Percentiles rank a stretch among this genome's conserved stretches.
Conservation (phyloP, 2,329 filamentous ascomycete genomes). For the Nannizzia gypsea region DNA sequence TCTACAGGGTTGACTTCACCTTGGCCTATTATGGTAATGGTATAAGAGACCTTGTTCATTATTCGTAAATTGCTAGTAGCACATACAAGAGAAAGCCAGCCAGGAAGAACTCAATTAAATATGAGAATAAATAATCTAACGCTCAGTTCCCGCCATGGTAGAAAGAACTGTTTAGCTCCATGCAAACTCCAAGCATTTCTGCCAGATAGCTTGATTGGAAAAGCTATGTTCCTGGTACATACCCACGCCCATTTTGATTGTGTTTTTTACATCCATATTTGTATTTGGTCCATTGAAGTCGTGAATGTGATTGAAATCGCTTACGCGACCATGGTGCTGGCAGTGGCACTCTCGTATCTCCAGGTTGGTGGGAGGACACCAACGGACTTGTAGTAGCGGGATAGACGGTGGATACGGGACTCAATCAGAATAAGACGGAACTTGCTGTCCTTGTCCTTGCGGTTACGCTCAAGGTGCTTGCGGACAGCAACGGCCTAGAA, state of each 20-base stretch:
- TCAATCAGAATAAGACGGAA: conserved; percentile 99
- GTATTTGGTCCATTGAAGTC: neutral
- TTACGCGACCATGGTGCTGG: conserved; percentile 88
- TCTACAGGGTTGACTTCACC: neutral
- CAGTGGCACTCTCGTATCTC: conserved; percentile 97
- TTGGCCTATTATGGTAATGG: neutral
- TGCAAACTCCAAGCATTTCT: neutral
- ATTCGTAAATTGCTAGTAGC: neutral
- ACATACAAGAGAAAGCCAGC: neutral
- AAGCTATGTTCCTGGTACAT: neutral
- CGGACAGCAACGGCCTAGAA: conserved; percentile 83
- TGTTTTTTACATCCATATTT: neutral
- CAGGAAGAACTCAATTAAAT: conserved; percentile 1
- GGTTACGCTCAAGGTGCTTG: conserved; percentile 99
- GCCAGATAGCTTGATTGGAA: neutral
- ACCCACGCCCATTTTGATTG: neutral
- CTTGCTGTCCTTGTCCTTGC: conserved; percentile 99
- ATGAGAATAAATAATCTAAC: neutral
- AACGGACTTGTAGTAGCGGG: conserved; percentile 98
- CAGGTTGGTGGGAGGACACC: conserved; percentile 77
- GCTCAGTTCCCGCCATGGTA: neutral
- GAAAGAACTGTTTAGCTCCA: neutral
- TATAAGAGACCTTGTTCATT: neutral
- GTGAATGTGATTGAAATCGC: conserved; percentile 19
- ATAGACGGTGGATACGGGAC: conserved; percentile 99